A percentile compares a stretch with the other conserved stretches of the same genome.
phyloP scores from a whole-genome alignment of 345 rosid genomes.

The Melaleuca quinquenervia region DNA sequence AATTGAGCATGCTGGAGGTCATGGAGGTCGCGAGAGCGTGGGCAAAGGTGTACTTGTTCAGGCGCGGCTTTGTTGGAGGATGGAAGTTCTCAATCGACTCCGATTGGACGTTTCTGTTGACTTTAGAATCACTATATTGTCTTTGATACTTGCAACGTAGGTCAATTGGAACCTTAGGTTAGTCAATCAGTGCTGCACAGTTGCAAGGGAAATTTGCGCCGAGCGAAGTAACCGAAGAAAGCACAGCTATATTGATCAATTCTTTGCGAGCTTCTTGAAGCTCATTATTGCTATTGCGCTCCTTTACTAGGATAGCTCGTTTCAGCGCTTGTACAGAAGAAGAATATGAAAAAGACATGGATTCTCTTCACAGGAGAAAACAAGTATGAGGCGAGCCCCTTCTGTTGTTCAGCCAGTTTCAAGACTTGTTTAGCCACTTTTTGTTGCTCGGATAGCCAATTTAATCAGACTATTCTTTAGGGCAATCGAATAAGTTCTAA shows the following conservation, averaged over 20 bases:
- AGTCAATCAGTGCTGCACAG: fast-evolving
- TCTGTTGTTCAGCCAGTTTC: background rate
- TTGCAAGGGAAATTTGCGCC: background rate
- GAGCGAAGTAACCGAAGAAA: background rate
- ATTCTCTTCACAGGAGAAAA: background rate
- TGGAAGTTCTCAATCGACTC: fast-evolving
- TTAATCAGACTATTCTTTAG: background rate
- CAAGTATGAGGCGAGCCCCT: background rate
- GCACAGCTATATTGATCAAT: background rate
- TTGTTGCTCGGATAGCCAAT: background rate
- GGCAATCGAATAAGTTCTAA: background rate
- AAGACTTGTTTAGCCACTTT: background rate
- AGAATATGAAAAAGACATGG: background rate
- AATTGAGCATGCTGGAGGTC: background rate
- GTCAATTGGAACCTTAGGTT: background rate
- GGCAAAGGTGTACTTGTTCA: background rate
- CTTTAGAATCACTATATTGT: background rate
- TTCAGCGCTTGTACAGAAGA: background rate
- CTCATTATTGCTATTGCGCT: no score
- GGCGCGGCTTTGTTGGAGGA: background rate
- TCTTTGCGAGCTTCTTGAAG: background rate
- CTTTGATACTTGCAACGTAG: background rate
- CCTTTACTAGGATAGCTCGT: no score
- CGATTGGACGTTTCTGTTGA: background rate
- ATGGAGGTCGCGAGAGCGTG: fast-evolving